These are phyloP conservation scores for Calycina herbarum DNA, from an alignment of 2,329 filamentous ascomycete species.

Conservation along the genomic window DNA sequence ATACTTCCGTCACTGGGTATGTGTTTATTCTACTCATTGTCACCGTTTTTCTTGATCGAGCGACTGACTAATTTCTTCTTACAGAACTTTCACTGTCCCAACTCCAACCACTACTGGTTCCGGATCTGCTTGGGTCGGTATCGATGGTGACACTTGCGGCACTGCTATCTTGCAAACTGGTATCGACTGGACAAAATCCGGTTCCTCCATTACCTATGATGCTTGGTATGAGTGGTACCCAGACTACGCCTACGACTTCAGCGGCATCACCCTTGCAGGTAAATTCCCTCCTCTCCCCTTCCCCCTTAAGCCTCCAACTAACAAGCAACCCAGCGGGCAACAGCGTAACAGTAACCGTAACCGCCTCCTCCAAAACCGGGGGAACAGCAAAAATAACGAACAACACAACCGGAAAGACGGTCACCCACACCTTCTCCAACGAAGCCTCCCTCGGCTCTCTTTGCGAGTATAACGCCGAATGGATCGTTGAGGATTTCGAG, in stretches of 20 bases:
- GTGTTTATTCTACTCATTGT: background rate
- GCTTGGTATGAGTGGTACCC: slow-evolving; percentile 65
- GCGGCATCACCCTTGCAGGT: background rate
- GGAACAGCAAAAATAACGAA: slow-evolving; percentile 49
- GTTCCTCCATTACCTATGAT: slow-evolving; percentile 46
- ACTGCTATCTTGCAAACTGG: slow-evolving; percentile 58
- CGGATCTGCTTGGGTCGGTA: slow-evolving; percentile 59
- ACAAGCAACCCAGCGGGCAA: slow-evolving; percentile 45
- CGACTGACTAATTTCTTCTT: background rate
- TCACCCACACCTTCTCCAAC: slow-evolving; percentile 44
- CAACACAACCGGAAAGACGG: slow-evolving; percentile 44
- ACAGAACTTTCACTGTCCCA: slow-evolving; percentile 52
- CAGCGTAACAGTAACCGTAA: slow-evolving; percentile 42
- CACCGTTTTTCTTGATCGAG: background rate
- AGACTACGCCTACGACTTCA: slow-evolving; percentile 54
- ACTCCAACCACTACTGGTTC: slow-evolving; percentile 47
- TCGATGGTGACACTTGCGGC: slow-evolving; percentile 58
- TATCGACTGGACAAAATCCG: slow-evolving; percentile 53
- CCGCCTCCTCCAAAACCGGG: slow-evolving; percentile 45
- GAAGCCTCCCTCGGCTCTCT: slow-evolving; percentile 38
- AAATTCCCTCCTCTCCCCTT: background rate
- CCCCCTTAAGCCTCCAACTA: background rate
- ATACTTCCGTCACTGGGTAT: slow-evolving; percentile 49
- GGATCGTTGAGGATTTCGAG: slow-evolving; percentile 55
- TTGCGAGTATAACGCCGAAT: slow-evolving; percentile 50